A percentile compares a stretch with the other conserved stretches of the same genome.
Conservation (phyloP, 139 green algal species). For the Volvox reticuliferus region DNA sequence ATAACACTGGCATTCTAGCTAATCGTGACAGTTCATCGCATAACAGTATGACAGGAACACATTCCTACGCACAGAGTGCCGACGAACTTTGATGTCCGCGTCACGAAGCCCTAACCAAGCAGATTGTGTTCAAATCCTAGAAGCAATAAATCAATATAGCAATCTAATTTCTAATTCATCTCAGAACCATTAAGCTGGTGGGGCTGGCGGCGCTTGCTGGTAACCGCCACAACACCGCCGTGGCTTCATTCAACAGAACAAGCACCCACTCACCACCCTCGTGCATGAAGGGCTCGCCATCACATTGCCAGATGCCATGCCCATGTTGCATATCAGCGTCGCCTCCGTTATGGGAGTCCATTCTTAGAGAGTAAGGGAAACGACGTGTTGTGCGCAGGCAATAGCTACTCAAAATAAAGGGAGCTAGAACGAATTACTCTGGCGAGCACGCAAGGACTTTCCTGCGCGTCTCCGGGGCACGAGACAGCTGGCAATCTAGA, state of each 20-base stretch:
- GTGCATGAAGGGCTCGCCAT: conserved; percentile 2
- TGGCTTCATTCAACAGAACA: neutral
- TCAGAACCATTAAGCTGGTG: neutral
- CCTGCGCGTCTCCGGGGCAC: too few species aligned
- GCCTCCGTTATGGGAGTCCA: neutral
- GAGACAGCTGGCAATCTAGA: neutral
- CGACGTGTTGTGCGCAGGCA: neutral
- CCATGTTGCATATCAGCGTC: conserved; percentile 4
- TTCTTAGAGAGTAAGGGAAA: neutral
- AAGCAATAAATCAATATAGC: neutral
- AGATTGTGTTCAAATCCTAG: neutral
- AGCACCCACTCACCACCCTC: conserved; percentile 18
- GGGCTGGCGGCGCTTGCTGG: neutral
- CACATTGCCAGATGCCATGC: conserved; percentile 17
- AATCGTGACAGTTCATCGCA: too few species aligned
- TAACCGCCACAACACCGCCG: neutral
- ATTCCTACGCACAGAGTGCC: too few species aligned
- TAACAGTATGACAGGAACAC: too few species aligned
- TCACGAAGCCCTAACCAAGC: neutral
- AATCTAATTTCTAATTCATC: too few species aligned
- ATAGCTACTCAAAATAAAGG: neutral
- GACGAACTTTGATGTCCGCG: neutral
- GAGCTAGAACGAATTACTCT: neutral
- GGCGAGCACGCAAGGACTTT: neutral
- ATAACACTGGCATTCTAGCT: too few species aligned